Percentiles rank a stretch among this genome's conserved stretches.
Conservation (phyloP, 2,329 filamentous ascomycete species). For the Microdochium nivale region DNA sequence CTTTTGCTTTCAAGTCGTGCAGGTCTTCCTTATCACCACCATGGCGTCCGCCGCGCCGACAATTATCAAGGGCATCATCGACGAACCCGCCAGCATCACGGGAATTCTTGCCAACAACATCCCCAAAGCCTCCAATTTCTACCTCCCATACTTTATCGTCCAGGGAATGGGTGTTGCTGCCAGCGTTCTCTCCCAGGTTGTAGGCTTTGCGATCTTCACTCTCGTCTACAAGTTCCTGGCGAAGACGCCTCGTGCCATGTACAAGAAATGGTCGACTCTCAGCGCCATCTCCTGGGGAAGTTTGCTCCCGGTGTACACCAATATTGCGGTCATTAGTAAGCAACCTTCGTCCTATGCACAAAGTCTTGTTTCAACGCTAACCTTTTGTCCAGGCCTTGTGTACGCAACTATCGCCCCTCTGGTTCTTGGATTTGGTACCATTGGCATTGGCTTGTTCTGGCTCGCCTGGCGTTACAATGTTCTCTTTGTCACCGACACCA, state of each 20-base stretch:
- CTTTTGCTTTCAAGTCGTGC: conserved; percentile 83
- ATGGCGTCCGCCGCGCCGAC: conserved; percentile 72
- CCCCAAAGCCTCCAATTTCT: conserved; percentile 85
- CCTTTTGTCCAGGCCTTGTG: conserved; percentile 52
- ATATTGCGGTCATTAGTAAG: conserved; percentile 70
- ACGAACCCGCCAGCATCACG: conserved; percentile 54
- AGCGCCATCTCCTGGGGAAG: conserved; percentile 76
- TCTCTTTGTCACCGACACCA: conserved; percentile 74
- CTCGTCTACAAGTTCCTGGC: conserved; percentile 67
- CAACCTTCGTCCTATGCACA: conserved; percentile 8
- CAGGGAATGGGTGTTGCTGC: conserved; percentile 79
- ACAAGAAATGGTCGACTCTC: conserved; percentile 66
- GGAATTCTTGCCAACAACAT: conserved; percentile 62
- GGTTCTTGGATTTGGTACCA: conserved; percentile 71
- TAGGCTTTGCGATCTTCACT: conserved; percentile 65
- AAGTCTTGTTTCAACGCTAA: conserved; percentile 4
- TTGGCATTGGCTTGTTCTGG: conserved; percentile 75
- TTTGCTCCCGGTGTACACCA: conserved; percentile 71
- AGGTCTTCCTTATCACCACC: conserved; percentile 85
- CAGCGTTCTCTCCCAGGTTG: conserved; percentile 61
- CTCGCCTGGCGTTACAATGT: conserved; percentile 86
- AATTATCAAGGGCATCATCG: conserved; percentile 52
- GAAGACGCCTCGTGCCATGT: conserved; percentile 72
- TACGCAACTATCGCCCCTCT: conserved; percentile 84
- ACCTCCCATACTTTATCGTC: conserved; percentile 89